Evolutionary conservation across 805 yeast genomes (phyloP).

Genomic region (Danielia oregonensis): DNA sequence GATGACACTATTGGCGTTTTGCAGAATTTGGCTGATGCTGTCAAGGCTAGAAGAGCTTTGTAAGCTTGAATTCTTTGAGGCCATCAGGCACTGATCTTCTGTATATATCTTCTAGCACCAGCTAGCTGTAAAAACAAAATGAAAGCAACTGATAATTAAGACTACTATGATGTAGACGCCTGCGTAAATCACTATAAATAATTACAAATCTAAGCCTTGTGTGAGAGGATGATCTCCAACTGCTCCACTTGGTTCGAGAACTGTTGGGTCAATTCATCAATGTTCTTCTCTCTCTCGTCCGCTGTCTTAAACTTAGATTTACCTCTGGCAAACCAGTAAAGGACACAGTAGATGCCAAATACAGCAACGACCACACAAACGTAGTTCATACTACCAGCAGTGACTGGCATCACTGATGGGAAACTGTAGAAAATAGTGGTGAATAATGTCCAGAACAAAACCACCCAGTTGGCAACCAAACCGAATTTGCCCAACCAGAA

Average conservation of each 20-base stretch:
- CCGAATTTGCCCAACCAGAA: conserved; percentile 64
- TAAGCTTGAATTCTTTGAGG: no score
- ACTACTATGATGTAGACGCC: no score
- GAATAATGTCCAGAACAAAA: conserved; percentile 56
- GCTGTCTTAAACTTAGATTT: conserved; percentile 17
- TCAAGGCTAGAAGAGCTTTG: conserved; percentile 65
- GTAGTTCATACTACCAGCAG: conserved; percentile 63
- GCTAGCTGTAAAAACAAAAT: no score
- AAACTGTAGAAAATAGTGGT: conserved; percentile 59
- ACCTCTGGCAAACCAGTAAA: conserved; percentile 51
- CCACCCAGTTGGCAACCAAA: conserved; percentile 44
- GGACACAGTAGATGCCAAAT: conserved; percentile 38
- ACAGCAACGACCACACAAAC: conserved; percentile 55
- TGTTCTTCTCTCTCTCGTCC: conserved; percentile 20
- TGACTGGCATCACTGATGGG: conserved; percentile 62
- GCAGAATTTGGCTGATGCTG: conserved; percentile 75
- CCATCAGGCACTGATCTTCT: no score
- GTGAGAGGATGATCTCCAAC: conserved; percentile 14
- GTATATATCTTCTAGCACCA: no score
- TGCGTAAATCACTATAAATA: background rate
- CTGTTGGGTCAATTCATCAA: conserved; percentile 19
- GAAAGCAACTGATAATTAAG: no score
- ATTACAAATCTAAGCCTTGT: background rate
- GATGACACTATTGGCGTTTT: conserved; percentile 83
- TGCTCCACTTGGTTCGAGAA: conserved; percentile 22